These are phyloP conservation scores for Elsinoe ampelina DNA, from an alignment of 2,329 filamentous ascomycete species.

Conservation along the genomic window DNA sequence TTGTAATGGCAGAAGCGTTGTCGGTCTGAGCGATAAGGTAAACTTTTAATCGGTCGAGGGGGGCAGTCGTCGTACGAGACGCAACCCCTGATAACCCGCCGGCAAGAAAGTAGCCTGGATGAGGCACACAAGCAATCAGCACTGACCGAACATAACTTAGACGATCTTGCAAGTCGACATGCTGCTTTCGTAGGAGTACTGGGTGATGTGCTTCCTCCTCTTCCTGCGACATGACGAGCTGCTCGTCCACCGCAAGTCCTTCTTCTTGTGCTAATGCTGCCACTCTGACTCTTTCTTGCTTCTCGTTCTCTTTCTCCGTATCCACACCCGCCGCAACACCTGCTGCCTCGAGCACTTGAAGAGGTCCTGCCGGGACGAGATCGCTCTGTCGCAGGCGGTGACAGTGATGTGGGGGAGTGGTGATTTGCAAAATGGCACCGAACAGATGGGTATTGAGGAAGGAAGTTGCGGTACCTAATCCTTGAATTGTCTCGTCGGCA, in stretches of 20 bases:
- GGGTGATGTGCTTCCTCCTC: conserved; percentile 15
- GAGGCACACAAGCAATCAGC: conserved; percentile 57
- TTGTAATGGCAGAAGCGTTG: conserved; percentile 49
- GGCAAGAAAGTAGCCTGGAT: conserved; percentile 96
- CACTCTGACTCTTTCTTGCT: conserved; percentile 6
- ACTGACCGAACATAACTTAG: conserved; percentile 13
- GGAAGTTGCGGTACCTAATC: conserved; percentile 67
- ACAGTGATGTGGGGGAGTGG: conserved; percentile 35
- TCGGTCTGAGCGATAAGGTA: conserved; percentile 89
- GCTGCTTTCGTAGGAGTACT: conserved; percentile 14
- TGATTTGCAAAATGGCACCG: conserved; percentile 64
- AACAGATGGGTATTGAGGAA: conserved; percentile 65
- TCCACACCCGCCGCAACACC: not conserved
- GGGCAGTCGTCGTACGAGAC: conserved; percentile 89
- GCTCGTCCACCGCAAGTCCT: conserved; percentile 9
- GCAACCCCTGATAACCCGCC: conserved; percentile 90
- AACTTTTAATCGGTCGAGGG: conserved; percentile 92
- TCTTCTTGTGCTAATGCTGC: conserved; percentile 12
- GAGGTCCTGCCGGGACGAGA: conserved; percentile 8
- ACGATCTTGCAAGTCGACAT: conserved; percentile 12
- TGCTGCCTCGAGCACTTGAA: conserved; percentile 10
- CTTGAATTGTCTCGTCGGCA: conserved; percentile 81
- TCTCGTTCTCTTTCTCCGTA: conserved; percentile 5
- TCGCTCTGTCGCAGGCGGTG: conserved; percentile 8
- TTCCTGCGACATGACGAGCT: conserved; percentile 14